A percentile compares a stretch with the other conserved stretches of the same genome.
Conservation (phyloP, 176 grass and related monocot genomes). For the Coix lacrymajobi region DNA sequence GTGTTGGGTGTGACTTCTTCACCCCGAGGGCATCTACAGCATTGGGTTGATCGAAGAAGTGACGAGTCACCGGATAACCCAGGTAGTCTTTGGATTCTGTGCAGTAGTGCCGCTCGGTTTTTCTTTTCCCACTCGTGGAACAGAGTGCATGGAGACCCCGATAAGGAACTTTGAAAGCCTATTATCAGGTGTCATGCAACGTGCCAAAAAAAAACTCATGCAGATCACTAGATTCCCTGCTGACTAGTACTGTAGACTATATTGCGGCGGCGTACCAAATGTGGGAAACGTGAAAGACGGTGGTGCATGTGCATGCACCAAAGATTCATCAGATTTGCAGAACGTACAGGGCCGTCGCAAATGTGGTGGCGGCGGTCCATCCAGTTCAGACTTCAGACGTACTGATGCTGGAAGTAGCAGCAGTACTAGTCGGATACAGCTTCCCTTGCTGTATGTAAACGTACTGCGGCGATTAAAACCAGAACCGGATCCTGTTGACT, state of each 20-base stretch:
- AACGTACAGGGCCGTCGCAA: background rate
- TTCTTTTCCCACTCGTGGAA: background rate
- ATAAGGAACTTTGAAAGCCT: background rate
- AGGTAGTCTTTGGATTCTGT: background rate
- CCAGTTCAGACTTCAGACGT: too few species aligned
- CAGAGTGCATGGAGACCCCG: background rate
- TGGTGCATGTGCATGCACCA: background rate
- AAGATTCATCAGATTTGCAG: background rate
- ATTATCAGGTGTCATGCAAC: background rate
- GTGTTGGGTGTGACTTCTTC: background rate
- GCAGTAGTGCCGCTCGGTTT: background rate
- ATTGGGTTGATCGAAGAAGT: background rate
- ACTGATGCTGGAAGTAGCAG: too few species aligned
- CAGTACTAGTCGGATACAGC: background rate
- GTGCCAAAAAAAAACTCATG: background rate
- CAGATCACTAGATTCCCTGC: background rate
- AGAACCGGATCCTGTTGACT: background rate
- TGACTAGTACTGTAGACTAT: too few species aligned
- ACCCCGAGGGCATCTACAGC: background rate
- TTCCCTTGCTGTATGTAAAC: background rate
- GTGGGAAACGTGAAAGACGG: constrained; percentile 15
- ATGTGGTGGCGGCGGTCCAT: background rate
- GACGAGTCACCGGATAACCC: background rate
- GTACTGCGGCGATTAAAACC: background rate
- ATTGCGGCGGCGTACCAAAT: background rate